Base-by-base conservation (phyloP, 345 rosid species). In the Sonneratia alba region DNA sequence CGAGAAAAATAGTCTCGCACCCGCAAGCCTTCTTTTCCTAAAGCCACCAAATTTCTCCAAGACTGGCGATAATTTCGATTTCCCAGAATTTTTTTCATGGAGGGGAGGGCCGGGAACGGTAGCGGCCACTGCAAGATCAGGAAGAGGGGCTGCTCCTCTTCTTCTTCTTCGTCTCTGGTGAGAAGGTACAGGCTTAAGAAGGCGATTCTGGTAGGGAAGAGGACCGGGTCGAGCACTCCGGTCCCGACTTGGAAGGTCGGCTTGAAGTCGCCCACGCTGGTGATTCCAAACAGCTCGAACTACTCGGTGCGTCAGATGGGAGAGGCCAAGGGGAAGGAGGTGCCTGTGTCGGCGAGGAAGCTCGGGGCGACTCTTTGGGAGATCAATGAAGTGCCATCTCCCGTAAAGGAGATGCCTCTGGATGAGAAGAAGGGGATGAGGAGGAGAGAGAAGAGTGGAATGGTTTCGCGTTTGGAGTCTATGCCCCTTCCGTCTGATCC, bases 281-380 rank as follows among this genome's bases (percentile, higher is more conserved):
- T 71, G 53, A 40, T 71, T n/a, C 77, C 61, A 1, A 63, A 12
- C 57, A 53, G 57, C 57, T 53, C 57, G 68, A 36, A 36, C n/a
- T 16, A 16, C 68, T n/a, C 70, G 24, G 38, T 15, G 49, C 51
- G 34, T 3, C 68, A 4, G 0, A 57, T 27, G 67, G 66, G 48
- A 66, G 76, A 42, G n/a, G 63, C 36, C 27, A 48, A 22, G 16
- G 49, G 80, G 22, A 82, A 76, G 57, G 84, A 83, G 70, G 80
- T 47, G 51, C 80, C 84, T 0, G 76, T 89, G 13, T 95, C 99
- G 0, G 97, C 97, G 2, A 84, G 99, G 76, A 94, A 22, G 1
- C 2, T 51, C 24, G 98, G 91, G 11, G 98, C 98, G 12, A 87
- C 91, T 1, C 77, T 91, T 69, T 89, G 98, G 96, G 98, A 86